A percentile compares a stretch with the other conserved stretches of the same genome.
Evolutionary conservation across 2,329 filamentous ascomycete species (phyloP).

Genomic region (Xylariaceae sp.): DNA sequence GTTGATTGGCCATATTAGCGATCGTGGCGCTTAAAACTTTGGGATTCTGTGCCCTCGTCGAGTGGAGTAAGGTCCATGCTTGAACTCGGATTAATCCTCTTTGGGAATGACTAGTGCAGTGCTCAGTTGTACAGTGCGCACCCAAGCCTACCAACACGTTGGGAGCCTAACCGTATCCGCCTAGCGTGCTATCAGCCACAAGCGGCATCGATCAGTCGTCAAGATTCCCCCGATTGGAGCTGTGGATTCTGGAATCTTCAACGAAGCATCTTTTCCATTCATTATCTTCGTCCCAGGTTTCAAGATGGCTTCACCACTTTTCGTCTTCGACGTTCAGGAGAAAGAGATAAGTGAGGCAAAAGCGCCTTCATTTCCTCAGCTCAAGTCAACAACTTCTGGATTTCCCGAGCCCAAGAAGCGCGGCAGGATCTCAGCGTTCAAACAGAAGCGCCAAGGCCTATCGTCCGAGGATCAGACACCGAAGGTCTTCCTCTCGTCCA

Average conservation of each 20-base stretch:
- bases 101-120: conserved; percentile 1
- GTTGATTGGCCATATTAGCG: conserved; percentile 16
- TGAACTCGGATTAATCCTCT: not conserved
- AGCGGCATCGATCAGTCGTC: not conserved
- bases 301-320: conserved; percentile 24
- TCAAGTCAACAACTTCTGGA: conserved; percentile 56
- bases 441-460: conserved; percentile 53
- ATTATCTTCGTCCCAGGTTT: not conserved
- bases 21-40: conserved; percentile 7
- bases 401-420: conserved; percentile 89
- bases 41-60: not conserved
- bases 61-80: conserved; percentile 2
- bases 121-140: conserved; percentile 3
- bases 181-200: conserved; percentile 9
- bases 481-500: conserved; percentile 19
- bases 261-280: not conserved
- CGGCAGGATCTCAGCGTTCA: conserved; percentile 69
- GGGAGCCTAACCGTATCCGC: not conserved
- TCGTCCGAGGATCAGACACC: conserved; percentile 26
- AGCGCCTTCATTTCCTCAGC: conserved; percentile 57
- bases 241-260: not conserved
- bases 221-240: not conserved
- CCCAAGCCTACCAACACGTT: not conserved
- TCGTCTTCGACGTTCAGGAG: conserved; percentile 75
- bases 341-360: conserved; percentile 56